Percentiles rank a stretch among this genome's conserved stretches.
Conservation (phyloP, 768 basidiomycete genomes). For the Scleroderma bovista region DNA sequence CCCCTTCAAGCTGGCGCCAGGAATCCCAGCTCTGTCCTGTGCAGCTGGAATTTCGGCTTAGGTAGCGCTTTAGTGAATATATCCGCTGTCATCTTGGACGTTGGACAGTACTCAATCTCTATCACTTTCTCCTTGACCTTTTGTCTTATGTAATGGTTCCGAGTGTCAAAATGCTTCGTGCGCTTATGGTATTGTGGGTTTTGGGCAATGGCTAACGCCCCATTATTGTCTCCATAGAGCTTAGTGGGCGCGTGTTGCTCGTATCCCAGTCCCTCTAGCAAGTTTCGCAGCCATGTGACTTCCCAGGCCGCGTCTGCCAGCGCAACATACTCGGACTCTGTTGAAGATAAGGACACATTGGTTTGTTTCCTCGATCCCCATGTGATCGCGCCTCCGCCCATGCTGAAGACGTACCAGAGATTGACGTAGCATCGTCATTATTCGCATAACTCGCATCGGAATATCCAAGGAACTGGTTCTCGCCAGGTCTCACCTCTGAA, state of each 20-base stretch:
- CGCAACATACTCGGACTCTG: conserved; percentile 3
- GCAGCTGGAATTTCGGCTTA: too few species aligned
- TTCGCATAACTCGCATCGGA: conserved; percentile 24
- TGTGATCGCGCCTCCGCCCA: conserved; percentile 24
- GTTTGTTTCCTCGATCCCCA: conserved; percentile 29
- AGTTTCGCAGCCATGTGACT: conserved; percentile 21
- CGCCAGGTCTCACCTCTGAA: background rate
- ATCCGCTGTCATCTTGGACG: too few species aligned
- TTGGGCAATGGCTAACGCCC: conserved; percentile 23
- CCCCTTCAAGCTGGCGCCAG: too few species aligned
- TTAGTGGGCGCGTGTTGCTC: conserved; percentile 11
- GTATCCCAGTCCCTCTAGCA: conserved; percentile 29
- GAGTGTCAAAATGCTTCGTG: too few species aligned
- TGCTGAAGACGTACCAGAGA: conserved; percentile 23
- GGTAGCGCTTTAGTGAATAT: too few species aligned
- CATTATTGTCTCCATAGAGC: conserved; percentile 15
- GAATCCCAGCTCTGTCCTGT: too few species aligned
- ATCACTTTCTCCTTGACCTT: too few species aligned
- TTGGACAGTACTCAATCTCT: too few species aligned
- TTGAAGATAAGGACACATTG: conserved; percentile 11
- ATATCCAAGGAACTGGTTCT: conserved; percentile 9
- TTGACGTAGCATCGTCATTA: conserved; percentile 13
- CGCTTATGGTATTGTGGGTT: conserved; percentile 8
- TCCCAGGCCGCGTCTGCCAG: conserved; percentile 2
- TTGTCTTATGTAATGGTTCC: too few species aligned